These are phyloP conservation scores for Sclerotinia minor DNA, from an alignment of 2,329 filamentous ascomycete genomes.

Conservation along the genomic window DNA sequence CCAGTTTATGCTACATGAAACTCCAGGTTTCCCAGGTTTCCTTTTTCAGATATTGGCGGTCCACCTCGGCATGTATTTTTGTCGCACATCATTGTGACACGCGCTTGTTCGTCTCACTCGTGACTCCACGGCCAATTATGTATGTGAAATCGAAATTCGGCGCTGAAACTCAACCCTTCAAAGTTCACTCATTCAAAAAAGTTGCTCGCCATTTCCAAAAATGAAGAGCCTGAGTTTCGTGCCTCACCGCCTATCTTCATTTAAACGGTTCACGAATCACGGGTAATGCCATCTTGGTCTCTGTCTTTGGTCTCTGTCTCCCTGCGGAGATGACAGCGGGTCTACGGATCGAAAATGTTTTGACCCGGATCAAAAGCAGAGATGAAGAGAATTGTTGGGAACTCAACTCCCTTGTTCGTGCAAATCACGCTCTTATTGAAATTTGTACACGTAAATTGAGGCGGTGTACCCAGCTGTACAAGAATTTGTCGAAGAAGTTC, in stretches of 20 bases:
- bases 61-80: conserved; percentile 11
- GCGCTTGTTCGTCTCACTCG: conserved; percentile 18
- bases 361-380: not conserved
- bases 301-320: not conserved
- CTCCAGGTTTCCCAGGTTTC: conserved; percentile 5
- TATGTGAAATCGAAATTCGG: conserved; percentile 4
- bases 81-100: conserved; percentile 17
- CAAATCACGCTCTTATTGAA: not conserved
- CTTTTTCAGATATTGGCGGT: conserved; percentile 8
- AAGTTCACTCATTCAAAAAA: not conserved
- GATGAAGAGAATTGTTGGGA: not conserved
- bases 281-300: not conserved
- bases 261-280: not conserved
- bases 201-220: not conserved
- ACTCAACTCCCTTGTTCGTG: not conserved
- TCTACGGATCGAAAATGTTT: conserved; percentile 4
- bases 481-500: not conserved
- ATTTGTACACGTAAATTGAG: not conserved
- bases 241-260: conserved; percentile 14
- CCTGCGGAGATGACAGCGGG: conserved; percentile 17
- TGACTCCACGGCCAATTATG: conserved; percentile 17
- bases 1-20: conserved; percentile 28
- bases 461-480: not conserved
- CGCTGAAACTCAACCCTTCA: conserved; percentile 17
- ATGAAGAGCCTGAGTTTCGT: not conserved